Base-by-base conservation (phyloP, 2,329 filamentous ascomycete genomes). In the Botrytis medusae region DNA sequence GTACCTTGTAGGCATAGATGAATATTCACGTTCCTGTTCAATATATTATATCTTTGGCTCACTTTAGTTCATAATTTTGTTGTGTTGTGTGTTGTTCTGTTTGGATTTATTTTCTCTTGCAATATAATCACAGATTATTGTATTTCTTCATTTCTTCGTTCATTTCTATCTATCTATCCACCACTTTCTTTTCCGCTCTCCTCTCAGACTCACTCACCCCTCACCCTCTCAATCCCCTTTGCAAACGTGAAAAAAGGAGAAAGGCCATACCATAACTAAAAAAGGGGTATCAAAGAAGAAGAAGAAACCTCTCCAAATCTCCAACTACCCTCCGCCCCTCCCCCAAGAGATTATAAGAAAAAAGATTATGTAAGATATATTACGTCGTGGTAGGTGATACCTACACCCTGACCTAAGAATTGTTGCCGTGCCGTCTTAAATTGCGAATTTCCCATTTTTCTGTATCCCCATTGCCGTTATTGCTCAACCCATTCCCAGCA, bases 241-340 rank as follows among this genome's bases (percentile, higher is more conserved):
- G n/a, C 5, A 10, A 29, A 20, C 25, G 32, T 32, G 37, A 37
- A 12, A 67, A 48, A 10, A 32, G 32, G 32, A 29, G n/a, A 68
- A 54, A 25, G 54, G 12, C 25, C 6, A 29, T 25, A 51, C 54
- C 16, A 29, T 25, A 67, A 25, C 22, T 40, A 46, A 54, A 46
- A 68, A 34, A 25, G 32, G 64, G 64, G 64, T 68, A 68, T 68
- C 64, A 68, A 68, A 68, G 64, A 68, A 68, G 29, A 46, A 29
- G 16, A 68, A 51, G 25, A 29, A 68, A 22, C 6, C 32, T 25
- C 32, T 48, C 25, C 22, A 67, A 25, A 18, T 25, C 25, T 22
- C 48, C 51, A 54, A 29, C 22, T 12, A 5, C 48, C 29, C 34
- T 8, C 4, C n/a, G 37, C 29, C 32, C 22, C 12, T 1, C 42